phyloP scores from a whole-genome alignment of 768 basidiomycete species.

The Psilocybe cyanescens region DNA sequence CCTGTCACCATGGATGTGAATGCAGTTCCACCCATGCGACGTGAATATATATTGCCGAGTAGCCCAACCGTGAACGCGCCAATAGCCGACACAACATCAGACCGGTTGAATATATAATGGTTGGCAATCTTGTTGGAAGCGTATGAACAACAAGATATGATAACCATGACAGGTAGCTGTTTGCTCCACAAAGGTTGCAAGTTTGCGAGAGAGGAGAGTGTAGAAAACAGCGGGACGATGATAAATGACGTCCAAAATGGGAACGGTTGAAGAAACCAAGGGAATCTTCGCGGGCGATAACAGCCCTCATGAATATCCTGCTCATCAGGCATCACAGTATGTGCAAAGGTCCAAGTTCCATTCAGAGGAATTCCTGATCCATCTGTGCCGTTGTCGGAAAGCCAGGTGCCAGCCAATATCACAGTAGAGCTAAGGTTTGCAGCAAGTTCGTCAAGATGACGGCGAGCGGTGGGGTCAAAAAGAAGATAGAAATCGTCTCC shows the following conservation, averaged over 20 bases:
- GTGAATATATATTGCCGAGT: slow-evolving; percentile 80
- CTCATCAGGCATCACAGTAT: slow-evolving; percentile 46
- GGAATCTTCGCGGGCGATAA: slow-evolving; percentile 62
- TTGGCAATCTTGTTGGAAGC: slow-evolving; percentile 83
- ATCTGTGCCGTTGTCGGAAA: slow-evolving; percentile 55
- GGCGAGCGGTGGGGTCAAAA: slow-evolving; percentile 61
- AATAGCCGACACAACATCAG: slow-evolving; percentile 84
- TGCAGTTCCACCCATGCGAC: slow-evolving; percentile 83
- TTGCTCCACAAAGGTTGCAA: slow-evolving; percentile 74
- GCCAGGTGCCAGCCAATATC: slow-evolving; percentile 68
- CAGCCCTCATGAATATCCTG: slow-evolving; percentile 67
- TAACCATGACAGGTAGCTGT: slow-evolving; percentile 81
- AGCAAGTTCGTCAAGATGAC: slow-evolving; percentile 55
- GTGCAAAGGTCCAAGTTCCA: slow-evolving; percentile 72
- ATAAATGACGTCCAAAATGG: slow-evolving; percentile 78
- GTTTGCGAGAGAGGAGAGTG: slow-evolving; percentile 74
- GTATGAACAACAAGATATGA: slow-evolving; percentile 81
- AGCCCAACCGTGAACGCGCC: slow-evolving; percentile 84
- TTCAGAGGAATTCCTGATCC: slow-evolving; percentile 45
- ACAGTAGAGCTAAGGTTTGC: slow-evolving; percentile 51
- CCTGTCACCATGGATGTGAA: slow-evolving; percentile 93
- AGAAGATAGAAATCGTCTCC: slow-evolving; percentile 82
- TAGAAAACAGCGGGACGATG: slow-evolving; percentile 77
- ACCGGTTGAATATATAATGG: slow-evolving; percentile 83
- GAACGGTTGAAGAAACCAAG: slow-evolving; percentile 84